Conservation (phyloP, 2,329 filamentous ascomycete genomes). For the Nemania serpens region DNA sequence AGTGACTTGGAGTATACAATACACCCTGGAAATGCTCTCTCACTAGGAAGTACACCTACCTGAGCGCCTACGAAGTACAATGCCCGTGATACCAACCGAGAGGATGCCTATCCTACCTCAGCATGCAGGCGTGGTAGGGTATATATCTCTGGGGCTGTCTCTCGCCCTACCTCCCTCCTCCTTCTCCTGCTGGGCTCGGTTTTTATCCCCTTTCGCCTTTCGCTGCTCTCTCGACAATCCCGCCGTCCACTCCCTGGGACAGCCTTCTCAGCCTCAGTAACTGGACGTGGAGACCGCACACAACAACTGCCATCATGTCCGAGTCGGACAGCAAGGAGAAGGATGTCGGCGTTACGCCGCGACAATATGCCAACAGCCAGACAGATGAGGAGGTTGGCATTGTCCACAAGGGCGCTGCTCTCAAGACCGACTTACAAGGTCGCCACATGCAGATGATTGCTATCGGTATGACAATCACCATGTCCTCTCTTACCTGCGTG, state of each 20-base stretch:
- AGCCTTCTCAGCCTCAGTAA: not conserved
- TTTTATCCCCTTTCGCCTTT: constrained; percentile 1
- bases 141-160: constrained; percentile 17
- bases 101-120: not conserved
- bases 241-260: constrained; percentile 8
- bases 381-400: constrained; percentile 45
- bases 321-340: constrained; percentile 39
- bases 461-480: constrained; percentile 42
- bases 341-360: constrained; percentile 26
- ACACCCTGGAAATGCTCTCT: no score
- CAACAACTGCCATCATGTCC: constrained; percentile 18
- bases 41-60: not conserved
- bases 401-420: constrained; percentile 41
- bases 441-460: constrained; percentile 55
- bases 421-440: constrained; percentile 44
- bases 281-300: not conserved
- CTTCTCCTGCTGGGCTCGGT: constrained; percentile 1
- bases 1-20: no score
- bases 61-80: not conserved
- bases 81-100: not conserved
- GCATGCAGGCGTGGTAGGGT: not conserved
- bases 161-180: not conserved
- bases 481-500: not conserved
- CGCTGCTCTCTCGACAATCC: constrained; percentile 2
- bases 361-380: constrained; percentile 27